Evolutionary conservation across 139 green algal genomes (phyloP).

Genomic region (Limnomonas spitsbergensis): DNA sequence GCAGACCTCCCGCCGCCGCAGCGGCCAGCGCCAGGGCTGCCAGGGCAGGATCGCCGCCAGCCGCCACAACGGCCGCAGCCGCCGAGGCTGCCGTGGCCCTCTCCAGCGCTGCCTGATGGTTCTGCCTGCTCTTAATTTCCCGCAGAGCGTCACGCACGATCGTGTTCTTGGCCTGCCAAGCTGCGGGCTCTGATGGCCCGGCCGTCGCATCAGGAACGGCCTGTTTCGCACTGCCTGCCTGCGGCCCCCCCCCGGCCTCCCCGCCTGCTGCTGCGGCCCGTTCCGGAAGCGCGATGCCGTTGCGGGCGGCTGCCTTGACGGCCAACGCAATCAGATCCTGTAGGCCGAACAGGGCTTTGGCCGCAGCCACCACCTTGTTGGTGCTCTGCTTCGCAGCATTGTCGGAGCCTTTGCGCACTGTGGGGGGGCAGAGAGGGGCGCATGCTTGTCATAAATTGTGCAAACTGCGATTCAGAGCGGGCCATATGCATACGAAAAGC

Average conservation of each 20-base stretch:
- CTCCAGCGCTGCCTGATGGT: neutral
- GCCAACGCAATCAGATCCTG: slow-evolving; percentile 34
- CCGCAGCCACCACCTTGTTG: slow-evolving; percentile 33
- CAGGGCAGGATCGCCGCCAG: neutral
- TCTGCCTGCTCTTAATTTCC: slow-evolving; percentile 22
- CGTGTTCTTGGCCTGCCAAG: slow-evolving; percentile 50
- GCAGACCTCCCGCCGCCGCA: too few relatives aligned
- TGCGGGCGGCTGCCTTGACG: neutral
- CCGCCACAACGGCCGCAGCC: neutral
- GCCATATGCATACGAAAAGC: too few relatives aligned
- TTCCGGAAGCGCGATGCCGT: neutral
- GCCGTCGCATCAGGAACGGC: neutral
- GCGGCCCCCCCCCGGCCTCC: neutral
- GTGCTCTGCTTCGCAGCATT: slow-evolving; percentile 16
- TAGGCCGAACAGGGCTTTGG: slow-evolving; percentile 54
- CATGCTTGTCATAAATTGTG: neutral
- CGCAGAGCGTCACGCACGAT: slow-evolving; percentile 41
- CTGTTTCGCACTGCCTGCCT: neutral
- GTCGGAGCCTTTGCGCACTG: slow-evolving; percentile 11
- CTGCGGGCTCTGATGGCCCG: neutral
- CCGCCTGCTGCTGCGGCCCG: too few relatives aligned
- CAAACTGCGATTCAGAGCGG: too few relatives aligned
- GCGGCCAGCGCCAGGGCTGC: neutral
- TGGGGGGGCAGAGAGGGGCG: neutral
- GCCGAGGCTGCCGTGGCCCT: neutral